These are phyloP conservation scores for Penicillium steckii DNA, from an alignment of 495 filamentous ascomycete species.

Conservation along the genomic window DNA sequence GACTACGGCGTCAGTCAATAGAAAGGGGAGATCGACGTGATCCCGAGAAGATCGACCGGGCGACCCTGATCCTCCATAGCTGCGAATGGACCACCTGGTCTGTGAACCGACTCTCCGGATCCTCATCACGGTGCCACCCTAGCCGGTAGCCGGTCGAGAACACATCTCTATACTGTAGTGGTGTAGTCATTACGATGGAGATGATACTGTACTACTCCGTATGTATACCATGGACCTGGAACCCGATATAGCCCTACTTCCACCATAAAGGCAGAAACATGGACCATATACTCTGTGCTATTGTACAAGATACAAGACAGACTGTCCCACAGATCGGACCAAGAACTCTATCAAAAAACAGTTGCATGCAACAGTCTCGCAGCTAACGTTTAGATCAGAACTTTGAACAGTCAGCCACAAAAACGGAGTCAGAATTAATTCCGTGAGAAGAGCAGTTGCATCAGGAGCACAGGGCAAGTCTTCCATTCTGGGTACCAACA, in stretches of 20 bases:
- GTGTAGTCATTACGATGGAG: too few relatives aligned
- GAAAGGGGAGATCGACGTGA: constrained; percentile 7
- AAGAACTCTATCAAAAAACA: neutral
- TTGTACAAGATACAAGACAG: too few relatives aligned
- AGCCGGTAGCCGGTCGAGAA: neutral
- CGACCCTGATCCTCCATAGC: constrained; percentile 7
- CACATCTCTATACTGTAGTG: too few relatives aligned
- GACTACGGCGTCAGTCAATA: neutral
- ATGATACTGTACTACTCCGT: neutral
- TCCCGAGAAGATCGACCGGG: constrained; percentile 13
- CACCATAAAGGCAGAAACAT: too few relatives aligned
- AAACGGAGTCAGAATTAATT: neutral
- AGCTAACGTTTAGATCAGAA: neutral
- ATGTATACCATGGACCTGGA: too few relatives aligned
- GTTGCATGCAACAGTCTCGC: neutral
- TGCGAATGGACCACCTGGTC: neutral
- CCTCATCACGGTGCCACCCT: neutral
- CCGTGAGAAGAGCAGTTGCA: neutral
- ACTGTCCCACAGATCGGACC: neutral
- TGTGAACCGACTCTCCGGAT: neutral
- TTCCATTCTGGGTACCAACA: neutral
- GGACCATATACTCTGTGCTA: too few relatives aligned
- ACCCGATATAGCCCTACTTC: too few relatives aligned
- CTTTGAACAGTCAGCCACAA: neutral
- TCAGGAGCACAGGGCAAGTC: constrained; percentile 1